phyloP scores from a whole-genome alignment of 352 stramenopile species.

The Globisporangium barbulae region DNA sequence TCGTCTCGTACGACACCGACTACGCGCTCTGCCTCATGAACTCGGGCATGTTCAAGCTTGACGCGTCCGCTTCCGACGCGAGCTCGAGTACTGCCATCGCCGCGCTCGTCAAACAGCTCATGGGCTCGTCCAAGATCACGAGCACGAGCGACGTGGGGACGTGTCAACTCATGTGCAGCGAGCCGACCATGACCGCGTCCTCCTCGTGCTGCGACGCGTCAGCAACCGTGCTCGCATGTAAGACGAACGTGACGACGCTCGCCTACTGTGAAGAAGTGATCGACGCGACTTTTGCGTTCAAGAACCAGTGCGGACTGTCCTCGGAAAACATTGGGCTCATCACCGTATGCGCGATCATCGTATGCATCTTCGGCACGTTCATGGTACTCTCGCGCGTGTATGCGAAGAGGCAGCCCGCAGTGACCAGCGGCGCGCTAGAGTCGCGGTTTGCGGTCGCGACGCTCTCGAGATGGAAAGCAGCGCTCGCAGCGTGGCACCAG shows the following conservation, averaged over 20 bases:
- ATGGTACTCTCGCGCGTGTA: slow-evolving; percentile 16
- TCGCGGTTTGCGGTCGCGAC: slow-evolving; percentile 23
- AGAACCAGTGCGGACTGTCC: slow-evolving; percentile 37
- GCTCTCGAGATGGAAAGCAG: slow-evolving; percentile 25
- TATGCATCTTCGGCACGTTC: slow-evolving; percentile 22
- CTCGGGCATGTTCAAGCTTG: slow-evolving; percentile 49
- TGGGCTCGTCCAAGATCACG: slow-evolving; percentile 6
- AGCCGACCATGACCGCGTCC: slow-evolving; percentile 25
- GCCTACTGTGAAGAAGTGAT: slow-evolving; percentile 39
- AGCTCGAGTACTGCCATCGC: slow-evolving; percentile 1
- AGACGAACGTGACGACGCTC: slow-evolving; percentile 23
- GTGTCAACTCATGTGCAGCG: slow-evolving; percentile 33
- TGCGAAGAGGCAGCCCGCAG: slow-evolving; percentile 17
- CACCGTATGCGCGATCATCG: slow-evolving; percentile 14
- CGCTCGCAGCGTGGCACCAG: slow-evolving; percentile 39
- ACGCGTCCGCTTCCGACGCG: slow-evolving; percentile 1
- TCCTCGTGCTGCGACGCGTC: slow-evolving; percentile 35
- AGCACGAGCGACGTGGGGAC: slow-evolving; percentile 17
- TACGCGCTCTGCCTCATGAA: slow-evolving; percentile 70
- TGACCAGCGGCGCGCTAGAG: slow-evolving; percentile 17
- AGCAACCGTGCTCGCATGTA: slow-evolving; percentile 21
- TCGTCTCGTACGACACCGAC: slow-evolving; percentile 33
- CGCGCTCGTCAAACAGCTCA: slow-evolving; percentile 10
- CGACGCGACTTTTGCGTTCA: slow-evolving; percentile 31
- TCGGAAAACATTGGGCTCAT: slow-evolving; percentile 32